These are phyloP conservation scores for Neurospora discreta DNA, from an alignment of 495 filamentous ascomycete species.

Conservation along the genomic window DNA sequence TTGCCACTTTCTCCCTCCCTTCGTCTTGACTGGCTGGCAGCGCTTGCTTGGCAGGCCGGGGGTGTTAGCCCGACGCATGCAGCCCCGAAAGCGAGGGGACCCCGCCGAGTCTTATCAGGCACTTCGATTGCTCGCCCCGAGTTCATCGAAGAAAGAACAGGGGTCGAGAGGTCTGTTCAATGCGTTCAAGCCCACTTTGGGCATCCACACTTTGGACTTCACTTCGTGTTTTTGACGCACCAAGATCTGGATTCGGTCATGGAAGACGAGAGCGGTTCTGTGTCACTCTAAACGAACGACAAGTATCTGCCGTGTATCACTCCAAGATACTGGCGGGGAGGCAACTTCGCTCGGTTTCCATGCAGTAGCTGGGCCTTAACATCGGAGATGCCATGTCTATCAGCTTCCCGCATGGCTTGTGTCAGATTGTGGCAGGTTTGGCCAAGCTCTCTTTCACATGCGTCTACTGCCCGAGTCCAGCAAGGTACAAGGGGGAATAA, in stretches of 20 bases:
- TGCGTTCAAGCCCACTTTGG: background rate
- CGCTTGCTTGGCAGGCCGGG: background rate
- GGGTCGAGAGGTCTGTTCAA: background rate
- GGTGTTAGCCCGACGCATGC: background rate
- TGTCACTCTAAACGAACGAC: background rate
- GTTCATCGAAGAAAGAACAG: background rate
- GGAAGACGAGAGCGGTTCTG: background rate
- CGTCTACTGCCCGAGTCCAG: background rate
- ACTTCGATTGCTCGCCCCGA: background rate
- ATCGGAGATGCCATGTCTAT: background rate
- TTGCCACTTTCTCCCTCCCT: background rate
- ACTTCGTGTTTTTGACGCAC: background rate
- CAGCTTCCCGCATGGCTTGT: background rate
- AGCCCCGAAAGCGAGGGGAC: background rate
- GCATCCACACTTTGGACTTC: background rate
- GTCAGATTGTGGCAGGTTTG: background rate
- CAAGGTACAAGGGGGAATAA: background rate
- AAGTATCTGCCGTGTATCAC: background rate
- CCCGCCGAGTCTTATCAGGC: background rate
- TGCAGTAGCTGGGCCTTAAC: background rate
- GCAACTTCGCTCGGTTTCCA: background rate
- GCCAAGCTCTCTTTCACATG: background rate
- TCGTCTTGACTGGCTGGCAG: background rate
- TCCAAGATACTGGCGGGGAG: background rate
- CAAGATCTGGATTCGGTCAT: background rate